Conservation (phyloP, 2,329 filamentous ascomycete genomes). For the Botrytis pseudocinerea region DNA sequence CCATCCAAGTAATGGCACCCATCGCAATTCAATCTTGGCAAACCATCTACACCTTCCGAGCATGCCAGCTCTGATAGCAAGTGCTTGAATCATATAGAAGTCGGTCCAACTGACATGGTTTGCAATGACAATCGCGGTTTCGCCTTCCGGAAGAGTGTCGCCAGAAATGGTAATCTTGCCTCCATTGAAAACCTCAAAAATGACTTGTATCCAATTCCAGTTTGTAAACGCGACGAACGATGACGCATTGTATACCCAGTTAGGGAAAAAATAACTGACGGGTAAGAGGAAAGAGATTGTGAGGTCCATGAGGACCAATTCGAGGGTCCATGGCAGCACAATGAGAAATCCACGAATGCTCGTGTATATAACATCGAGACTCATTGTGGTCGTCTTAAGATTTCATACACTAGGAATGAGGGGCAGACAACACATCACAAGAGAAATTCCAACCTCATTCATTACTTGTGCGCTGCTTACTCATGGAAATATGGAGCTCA, state of each 20-base stretch:
- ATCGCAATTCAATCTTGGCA: slow-evolving; percentile 58
- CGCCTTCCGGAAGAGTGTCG: slow-evolving; percentile 51
- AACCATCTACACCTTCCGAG: slow-evolving; percentile 63
- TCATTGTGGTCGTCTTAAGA: background rate
- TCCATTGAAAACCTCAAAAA: slow-evolving; percentile 56
- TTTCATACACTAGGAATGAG: background rate
- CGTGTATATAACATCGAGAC: slow-evolving; percentile 26
- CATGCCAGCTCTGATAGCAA: slow-evolving; percentile 57
- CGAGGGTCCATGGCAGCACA: slow-evolving; percentile 53
- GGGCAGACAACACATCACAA: slow-evolving; percentile 8
- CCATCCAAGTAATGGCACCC: slow-evolving; percentile 63
- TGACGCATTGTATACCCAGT: slow-evolving; percentile 54
- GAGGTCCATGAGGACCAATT: slow-evolving; percentile 54
- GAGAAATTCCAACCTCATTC: slow-evolving; percentile 5
- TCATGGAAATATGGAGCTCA: slow-evolving; percentile 21
- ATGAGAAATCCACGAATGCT: slow-evolving; percentile 48
- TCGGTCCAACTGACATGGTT: slow-evolving; percentile 64
- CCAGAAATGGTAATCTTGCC: slow-evolving; percentile 56
- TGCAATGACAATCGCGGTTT: slow-evolving; percentile 60
- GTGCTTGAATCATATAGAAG: slow-evolving; percentile 63
- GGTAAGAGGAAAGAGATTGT: slow-evolving; percentile 52
- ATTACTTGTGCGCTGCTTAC: slow-evolving; percentile 1
- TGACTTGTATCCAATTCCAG: slow-evolving; percentile 58
- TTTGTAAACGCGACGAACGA: slow-evolving; percentile 55
- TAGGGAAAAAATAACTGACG: slow-evolving; percentile 50